phyloP scores from a whole-genome alignment of 768 basidiomycete species.

The Leucocoprinus birnbaumii region DNA sequence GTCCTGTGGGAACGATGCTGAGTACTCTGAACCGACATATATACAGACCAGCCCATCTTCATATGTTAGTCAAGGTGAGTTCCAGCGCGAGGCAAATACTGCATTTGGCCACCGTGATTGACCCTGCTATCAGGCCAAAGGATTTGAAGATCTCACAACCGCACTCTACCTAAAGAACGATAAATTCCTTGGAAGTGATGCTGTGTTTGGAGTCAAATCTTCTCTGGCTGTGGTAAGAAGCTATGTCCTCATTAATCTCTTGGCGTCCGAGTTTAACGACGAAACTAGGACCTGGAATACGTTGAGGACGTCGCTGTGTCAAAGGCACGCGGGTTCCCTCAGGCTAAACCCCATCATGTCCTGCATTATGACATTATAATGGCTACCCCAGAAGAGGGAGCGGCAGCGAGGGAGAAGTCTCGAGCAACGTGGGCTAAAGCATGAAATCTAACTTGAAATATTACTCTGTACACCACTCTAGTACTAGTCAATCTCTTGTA shows the following conservation, averaged over 20 bases:
- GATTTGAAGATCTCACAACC: conserved; percentile 70
- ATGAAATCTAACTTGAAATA: too few species aligned
- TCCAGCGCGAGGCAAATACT: background rate
- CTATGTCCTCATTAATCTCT: conserved; percentile 6
- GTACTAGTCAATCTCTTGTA: too few species aligned
- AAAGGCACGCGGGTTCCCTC: conserved; percentile 49
- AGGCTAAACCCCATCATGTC: conserved; percentile 34
- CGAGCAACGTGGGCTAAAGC: background rate
- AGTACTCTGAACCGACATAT: conserved; percentile 60
- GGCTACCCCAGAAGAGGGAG: conserved; percentile 36
- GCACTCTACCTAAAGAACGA: conserved; percentile 76
- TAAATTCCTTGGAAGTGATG: conserved; percentile 62
- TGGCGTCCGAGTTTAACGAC: background rate
- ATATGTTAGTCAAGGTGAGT: conserved; percentile 63
- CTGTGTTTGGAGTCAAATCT: conserved; percentile 80
- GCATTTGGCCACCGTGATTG: background rate
- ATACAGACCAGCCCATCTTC: conserved; percentile 78
- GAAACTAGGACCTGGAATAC: conserved; percentile 46
- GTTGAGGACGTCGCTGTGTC: conserved; percentile 54
- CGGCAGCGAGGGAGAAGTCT: conserved; percentile 25
- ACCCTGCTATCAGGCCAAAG: conserved; percentile 47
- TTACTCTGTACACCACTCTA: too few species aligned
- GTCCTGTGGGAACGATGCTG: conserved; percentile 69
- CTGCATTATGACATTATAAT: conserved; percentile 41
- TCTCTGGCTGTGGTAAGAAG: conserved; percentile 73